phyloP scores from a whole-genome alignment of 2,329 filamentous ascomycete species.

The Arthrobotrys sinensis region DNA sequence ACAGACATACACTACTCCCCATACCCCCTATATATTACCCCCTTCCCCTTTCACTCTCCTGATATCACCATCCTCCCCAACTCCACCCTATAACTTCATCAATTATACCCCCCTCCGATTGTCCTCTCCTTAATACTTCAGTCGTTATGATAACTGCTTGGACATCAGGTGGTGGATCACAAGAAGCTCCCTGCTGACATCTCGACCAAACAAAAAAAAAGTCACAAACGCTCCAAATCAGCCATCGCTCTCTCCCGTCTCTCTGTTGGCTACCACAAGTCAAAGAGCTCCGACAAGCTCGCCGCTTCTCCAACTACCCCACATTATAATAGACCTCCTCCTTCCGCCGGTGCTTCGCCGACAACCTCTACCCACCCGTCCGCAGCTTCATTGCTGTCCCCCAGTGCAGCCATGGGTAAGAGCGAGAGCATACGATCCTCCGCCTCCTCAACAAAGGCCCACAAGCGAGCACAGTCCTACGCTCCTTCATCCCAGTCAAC shows the following conservation, averaged over 20 bases:
- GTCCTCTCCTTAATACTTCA: neutral
- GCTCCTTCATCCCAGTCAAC: conserved; percentile 39
- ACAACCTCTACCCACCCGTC: conserved; percentile 70
- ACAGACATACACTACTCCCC: too few relatives aligned
- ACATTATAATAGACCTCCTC: conserved; percentile 14
- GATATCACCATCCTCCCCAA: neutral
- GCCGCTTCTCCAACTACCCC: conserved; percentile 31
- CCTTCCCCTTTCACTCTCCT: neutral
- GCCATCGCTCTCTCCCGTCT: conserved; percentile 53
- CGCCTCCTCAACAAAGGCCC: conserved; percentile 42
- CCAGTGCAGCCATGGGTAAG: conserved; percentile 44
- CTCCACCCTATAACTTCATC: neutral
- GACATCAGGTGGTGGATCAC: conserved; percentile 20
- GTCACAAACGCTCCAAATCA: conserved; percentile 55
- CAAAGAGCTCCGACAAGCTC: conserved; percentile 56
- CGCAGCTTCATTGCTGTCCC: conserved; percentile 64
- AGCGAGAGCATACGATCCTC: conserved; percentile 48
- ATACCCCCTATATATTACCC: neutral
- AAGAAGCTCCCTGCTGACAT: conserved; percentile 41
- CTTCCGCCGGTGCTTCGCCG: conserved; percentile 66
- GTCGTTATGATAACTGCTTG: neutral
- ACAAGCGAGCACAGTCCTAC: conserved; percentile 55
- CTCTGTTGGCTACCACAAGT: conserved; percentile 43
- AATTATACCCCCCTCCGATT: too few relatives aligned
- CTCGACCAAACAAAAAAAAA: neutral